Evolutionary conservation across 495 filamentous ascomycete species (phyloP).

Genomic region (Zalerion maritima): DNA sequence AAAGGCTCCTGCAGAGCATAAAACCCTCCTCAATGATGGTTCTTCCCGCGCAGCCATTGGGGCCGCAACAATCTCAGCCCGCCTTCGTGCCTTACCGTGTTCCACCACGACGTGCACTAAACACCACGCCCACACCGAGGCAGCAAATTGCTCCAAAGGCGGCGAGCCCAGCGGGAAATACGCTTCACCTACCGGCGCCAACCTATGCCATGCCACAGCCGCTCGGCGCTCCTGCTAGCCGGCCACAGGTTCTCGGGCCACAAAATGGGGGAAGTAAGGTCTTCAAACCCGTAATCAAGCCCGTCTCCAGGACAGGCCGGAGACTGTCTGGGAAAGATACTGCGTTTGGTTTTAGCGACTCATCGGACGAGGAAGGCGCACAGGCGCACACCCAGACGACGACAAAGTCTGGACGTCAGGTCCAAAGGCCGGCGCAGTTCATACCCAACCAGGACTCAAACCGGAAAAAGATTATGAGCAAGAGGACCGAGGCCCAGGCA

Average conservation of each 20-base stretch:
- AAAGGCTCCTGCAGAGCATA: slow-evolving; percentile 32
- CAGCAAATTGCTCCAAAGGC: slow-evolving; percentile 9
- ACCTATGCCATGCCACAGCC: too few species aligned
- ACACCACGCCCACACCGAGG: slow-evolving; percentile 9
- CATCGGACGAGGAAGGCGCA: slow-evolving; percentile 32
- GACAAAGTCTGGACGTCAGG: slow-evolving; percentile 73
- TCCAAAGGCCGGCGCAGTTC: slow-evolving; percentile 60
- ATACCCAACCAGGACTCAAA: slow-evolving; percentile 36
- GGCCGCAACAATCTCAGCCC: neutral
- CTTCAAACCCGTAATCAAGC: too few species aligned
- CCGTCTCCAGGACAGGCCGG: slow-evolving; percentile 25
- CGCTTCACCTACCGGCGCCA: too few species aligned
- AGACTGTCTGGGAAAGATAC: slow-evolving; percentile 24
- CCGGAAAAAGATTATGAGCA: slow-evolving; percentile 27
- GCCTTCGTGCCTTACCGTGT: neutral
- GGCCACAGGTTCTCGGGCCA: neutral
- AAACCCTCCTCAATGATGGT: slow-evolving; percentile 35
- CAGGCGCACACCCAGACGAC: slow-evolving; percentile 42
- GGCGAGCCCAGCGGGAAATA: neutral
- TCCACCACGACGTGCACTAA: neutral
- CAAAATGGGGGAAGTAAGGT: slow-evolving; percentile 2
- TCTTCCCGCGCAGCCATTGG: slow-evolving; percentile 8
- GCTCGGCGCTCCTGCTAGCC: neutral
- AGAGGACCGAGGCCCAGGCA: slow-evolving; percentile 34
- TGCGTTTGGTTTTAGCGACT: slow-evolving; percentile 26